A percentile compares a stretch with the other conserved stretches of the same genome.
Conservation (phyloP, 2,329 filamentous ascomycete species). For the Fusarium torreyae region DNA sequence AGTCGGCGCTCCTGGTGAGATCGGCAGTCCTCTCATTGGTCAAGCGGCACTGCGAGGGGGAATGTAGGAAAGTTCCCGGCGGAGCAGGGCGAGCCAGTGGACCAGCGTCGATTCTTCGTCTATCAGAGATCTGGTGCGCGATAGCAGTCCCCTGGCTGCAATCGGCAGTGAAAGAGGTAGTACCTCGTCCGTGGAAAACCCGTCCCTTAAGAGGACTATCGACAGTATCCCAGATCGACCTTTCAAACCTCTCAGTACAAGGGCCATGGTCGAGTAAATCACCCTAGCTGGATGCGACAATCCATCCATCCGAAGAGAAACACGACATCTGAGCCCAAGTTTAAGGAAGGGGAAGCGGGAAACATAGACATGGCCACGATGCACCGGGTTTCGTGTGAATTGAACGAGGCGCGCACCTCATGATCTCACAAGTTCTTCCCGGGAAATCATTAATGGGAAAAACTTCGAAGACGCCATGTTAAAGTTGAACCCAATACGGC, state of each 20-base stretch:
- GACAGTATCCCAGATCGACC: slow-evolving; percentile 6
- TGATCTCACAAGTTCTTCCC: too few species aligned
- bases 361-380: too few species aligned
- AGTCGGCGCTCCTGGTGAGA: slow-evolving; percentile 75
- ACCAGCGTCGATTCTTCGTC: slow-evolving; percentile 17
- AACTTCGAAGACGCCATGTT: not conserved
- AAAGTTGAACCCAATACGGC: not conserved
- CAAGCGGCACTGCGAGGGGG: slow-evolving; percentile 56
- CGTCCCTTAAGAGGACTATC: slow-evolving; percentile 1
- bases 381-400: not conserved
- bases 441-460: not conserved
- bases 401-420: not conserved
- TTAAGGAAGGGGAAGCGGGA: not conserved
- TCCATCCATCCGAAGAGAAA: not conserved
- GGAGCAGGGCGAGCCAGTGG: slow-evolving; percentile 15
- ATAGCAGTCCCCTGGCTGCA: slow-evolving; percentile 27
- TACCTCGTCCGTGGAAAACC: slow-evolving; percentile 14
- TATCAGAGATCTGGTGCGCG: slow-evolving; percentile 33
- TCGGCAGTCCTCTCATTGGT: slow-evolving; percentile 75
- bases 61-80: slow-evolving; percentile 51
- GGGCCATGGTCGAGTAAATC: slow-evolving; percentile 2
- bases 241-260: not conserved
- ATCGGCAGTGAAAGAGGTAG: slow-evolving; percentile 18
- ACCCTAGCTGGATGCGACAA: not conserved
- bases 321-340: not conserved